Percentiles rank a stretch among this genome's conserved stretches.
Evolutionary conservation across 2,329 filamentous ascomycete species (phyloP).

Genomic region (Alternaria gansuensis): DNA sequence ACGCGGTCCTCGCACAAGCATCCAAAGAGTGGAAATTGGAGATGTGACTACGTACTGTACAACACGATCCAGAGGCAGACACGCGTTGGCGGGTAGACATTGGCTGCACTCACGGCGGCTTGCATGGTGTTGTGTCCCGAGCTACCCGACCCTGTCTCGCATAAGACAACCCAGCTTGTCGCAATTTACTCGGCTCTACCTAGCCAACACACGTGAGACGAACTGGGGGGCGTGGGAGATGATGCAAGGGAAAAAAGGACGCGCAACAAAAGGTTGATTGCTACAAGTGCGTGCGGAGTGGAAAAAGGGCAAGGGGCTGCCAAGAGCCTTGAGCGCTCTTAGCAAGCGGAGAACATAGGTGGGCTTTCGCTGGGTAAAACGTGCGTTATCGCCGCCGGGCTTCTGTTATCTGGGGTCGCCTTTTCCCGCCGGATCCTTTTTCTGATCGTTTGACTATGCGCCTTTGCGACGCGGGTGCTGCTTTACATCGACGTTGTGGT

Average conservation of each 20-base stretch:
- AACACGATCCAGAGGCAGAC: not conserved
- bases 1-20: conserved; percentile 1
- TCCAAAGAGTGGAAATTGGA: not conserved
- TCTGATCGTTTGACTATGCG: conserved; percentile 2
- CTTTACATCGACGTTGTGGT: conserved; percentile 8
- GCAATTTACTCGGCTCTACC: conserved; percentile 3
- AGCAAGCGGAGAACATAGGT: conserved; percentile 17
- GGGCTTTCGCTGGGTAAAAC: conserved; percentile 17
- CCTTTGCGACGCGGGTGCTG: conserved; percentile 6
- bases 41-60: not conserved
- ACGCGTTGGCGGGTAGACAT: not conserved
- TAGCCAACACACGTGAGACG: conserved; percentile 9
- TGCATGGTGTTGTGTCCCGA: conserved; percentile 1
- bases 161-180: not conserved
- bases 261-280: conserved; percentile 4
- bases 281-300: conserved; percentile 10
- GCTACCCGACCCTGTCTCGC: conserved; percentile 5
- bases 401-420: conserved; percentile 6
- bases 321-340: conserved; percentile 22
- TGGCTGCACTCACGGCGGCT: not conserved
- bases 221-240: conserved; percentile 1
- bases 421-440: not conserved
- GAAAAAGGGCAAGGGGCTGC: conserved; percentile 13
- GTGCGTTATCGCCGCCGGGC: not conserved
- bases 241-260: conserved; percentile 3